These are phyloP conservation scores for Zoysia japonica DNA, from an alignment of 176 grass and related monocot genomes.

Conservation along the genomic window DNA sequence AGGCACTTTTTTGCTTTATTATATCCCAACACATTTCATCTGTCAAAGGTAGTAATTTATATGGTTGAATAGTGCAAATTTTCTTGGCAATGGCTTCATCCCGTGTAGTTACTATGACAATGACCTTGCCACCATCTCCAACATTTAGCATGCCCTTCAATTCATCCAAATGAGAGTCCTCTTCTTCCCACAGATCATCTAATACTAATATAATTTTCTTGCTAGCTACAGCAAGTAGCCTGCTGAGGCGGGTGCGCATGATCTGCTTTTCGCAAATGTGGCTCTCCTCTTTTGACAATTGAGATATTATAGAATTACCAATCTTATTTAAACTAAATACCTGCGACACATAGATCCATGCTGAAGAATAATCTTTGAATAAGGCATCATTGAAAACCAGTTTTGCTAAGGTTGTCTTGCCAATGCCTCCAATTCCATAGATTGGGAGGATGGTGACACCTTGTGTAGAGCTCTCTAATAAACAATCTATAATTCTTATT, in stretches of 20 bases:
- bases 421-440: slow-evolving; percentile 40
- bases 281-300: neutral
- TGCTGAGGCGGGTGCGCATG: neutral
- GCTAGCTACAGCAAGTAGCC: neutral
- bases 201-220: slow-evolving; percentile 31
- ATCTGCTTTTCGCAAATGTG: neutral
- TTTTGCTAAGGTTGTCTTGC: slow-evolving; percentile 44
- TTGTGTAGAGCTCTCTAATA: neutral
- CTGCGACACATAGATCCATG: slow-evolving; percentile 43
- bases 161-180: neutral
- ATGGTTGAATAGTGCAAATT: too few species aligned
- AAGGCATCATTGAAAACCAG: slow-evolving; percentile 1
- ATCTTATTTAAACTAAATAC: slow-evolving; percentile 31
- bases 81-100: too few species aligned
- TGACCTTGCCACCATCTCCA: too few species aligned
- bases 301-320: neutral
- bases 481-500: neutral
- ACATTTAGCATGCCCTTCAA: neutral
- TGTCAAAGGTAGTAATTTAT: too few species aligned
- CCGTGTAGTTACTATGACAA: too few species aligned
- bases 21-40: too few species aligned
- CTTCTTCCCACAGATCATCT: slow-evolving; percentile 43
- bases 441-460: slow-evolving; percentile 7
- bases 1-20: too few species aligned
- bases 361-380: neutral